phyloP scores from a whole-genome alignment of 441 rosid genomes.

The Pelargonium australe region DNA sequence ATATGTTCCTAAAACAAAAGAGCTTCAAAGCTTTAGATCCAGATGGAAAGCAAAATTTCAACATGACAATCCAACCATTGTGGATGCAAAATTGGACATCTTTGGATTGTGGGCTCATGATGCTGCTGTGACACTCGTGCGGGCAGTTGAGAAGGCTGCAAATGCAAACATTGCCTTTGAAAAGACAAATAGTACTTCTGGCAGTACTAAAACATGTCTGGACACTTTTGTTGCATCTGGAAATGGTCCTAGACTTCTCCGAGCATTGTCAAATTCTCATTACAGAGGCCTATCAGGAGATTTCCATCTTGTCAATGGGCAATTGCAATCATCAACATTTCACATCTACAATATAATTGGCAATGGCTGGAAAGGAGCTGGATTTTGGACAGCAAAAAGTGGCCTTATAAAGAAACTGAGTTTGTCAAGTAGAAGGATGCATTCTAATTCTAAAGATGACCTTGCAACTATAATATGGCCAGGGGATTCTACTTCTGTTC shows the following conservation, averaged over 20 bases:
- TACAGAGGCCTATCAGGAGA: constrained; percentile 52
- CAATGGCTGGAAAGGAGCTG: constrained; percentile 27
- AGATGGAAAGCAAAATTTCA: constrained; percentile 36
- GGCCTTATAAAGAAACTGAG: constrained; percentile 32
- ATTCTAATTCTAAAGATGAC: constrained; percentile 32
- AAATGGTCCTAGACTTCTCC: constrained; percentile 33
- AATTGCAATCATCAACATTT: constrained; percentile 28
- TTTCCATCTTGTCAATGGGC: constrained; percentile 30
- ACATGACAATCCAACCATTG: constrained; percentile 19
- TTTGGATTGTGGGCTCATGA: constrained; percentile 57
- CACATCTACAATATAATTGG: constrained; percentile 41
- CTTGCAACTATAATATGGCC: constrained; percentile 47
- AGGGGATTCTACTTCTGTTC: constrained; percentile 34
- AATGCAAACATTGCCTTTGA: constrained; percentile 16
- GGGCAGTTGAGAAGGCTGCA: constrained; percentile 47
- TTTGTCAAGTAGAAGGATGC: not conserved
- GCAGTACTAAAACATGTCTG: constrained; percentile 28
- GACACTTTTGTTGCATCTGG: constrained; percentile 36
- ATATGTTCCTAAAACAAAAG: constrained; percentile 27
- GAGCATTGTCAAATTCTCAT: constrained; percentile 20
- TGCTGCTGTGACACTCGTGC: constrained; percentile 41
- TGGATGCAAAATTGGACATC: constrained; percentile 23
- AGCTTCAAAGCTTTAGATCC: constrained; percentile 20
- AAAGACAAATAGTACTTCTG: constrained; percentile 1
- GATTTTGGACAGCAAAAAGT: constrained; percentile 39